Conservation (phyloP, 1,284 basidiomycete species). For the Papiliotrema nemorosa region DNA sequence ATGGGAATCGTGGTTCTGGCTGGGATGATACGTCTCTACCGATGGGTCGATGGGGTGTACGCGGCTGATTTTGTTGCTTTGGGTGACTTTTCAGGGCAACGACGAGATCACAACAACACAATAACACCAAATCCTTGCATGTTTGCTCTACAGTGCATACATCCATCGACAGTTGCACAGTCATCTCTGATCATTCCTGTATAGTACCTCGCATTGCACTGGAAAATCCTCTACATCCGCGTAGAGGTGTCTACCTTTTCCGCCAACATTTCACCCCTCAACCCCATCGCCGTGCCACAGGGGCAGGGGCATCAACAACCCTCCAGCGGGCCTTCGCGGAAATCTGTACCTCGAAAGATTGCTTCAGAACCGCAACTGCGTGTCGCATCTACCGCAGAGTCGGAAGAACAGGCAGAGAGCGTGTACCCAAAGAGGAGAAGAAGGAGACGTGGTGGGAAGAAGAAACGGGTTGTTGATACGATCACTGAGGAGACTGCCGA, state of each 20-base stretch:
- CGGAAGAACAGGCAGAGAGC: too few relatives aligned
- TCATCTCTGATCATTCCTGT: neutral
- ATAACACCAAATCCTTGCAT: too few relatives aligned
- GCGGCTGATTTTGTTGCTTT: constrained; percentile 2
- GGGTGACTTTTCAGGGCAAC: too few relatives aligned
- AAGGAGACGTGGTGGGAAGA: neutral
- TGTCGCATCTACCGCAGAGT: too few relatives aligned
- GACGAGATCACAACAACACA: neutral
- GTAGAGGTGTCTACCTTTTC: neutral
- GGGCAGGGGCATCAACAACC: neutral
- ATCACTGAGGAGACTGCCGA: neutral
- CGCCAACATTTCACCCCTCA: neutral
- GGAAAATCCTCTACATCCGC: too few relatives aligned
- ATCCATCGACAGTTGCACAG: neutral
- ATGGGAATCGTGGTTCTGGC: too few relatives aligned
- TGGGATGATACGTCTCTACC: too few relatives aligned
- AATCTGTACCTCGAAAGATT: neutral
- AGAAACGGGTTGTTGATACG: neutral
- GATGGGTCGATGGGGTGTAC: too few relatives aligned
- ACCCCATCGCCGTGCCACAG: neutral
- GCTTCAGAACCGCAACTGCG: neutral
- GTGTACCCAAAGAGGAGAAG: neutral
- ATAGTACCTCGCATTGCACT: neutral
- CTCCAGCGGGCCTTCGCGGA: too few relatives aligned
- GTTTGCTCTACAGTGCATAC: too few relatives aligned